Conservation (phyloP, 345 rosid species). For the Linum trigynum region DNA sequence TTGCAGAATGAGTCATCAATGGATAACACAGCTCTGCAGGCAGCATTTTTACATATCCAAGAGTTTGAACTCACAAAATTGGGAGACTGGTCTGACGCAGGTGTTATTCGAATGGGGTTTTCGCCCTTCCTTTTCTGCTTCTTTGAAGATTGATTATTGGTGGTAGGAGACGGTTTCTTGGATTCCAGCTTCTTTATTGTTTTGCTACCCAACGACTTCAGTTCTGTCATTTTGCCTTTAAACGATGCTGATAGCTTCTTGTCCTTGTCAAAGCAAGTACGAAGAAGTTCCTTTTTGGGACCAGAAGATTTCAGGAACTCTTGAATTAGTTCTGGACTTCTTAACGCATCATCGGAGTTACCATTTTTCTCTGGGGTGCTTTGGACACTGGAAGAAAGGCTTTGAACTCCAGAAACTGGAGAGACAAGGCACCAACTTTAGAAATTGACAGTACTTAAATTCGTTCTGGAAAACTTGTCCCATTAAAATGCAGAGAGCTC, state of each 20-base stretch:
- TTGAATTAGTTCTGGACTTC: slow-evolving; percentile 51
- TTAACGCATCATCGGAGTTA: slow-evolving; percentile 48
- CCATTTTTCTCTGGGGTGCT: slow-evolving; percentile 52
- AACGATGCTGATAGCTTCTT: slow-evolving; percentile 45
- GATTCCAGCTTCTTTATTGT: slow-evolving; percentile 55
- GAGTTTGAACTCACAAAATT: slow-evolving; percentile 40
- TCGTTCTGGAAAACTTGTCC: neutral
- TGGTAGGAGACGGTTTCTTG: slow-evolving; percentile 32
- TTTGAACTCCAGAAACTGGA: slow-evolving; percentile 45
- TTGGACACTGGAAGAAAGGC: slow-evolving; percentile 56
- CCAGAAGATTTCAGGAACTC: slow-evolving; percentile 46
- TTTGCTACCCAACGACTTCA: slow-evolving; percentile 30
- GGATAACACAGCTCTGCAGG: slow-evolving; percentile 54
- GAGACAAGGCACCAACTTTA: neutral
- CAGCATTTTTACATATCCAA: slow-evolving; percentile 67
- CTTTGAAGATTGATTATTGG: slow-evolving; percentile 33
- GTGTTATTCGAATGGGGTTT: slow-evolving; percentile 38
- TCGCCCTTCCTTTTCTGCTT: slow-evolving; percentile 66
- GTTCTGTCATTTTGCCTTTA: slow-evolving; percentile 60
- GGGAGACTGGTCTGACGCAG: slow-evolving; percentile 31
- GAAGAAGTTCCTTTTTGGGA: slow-evolving; percentile 42
- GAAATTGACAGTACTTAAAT: neutral
- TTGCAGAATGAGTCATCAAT: slow-evolving; percentile 72
- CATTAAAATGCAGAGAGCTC: neutral
- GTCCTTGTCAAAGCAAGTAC: slow-evolving; percentile 38